phyloP scores from a whole-genome alignment of 1,284 basidiomycete species.

The Apiotrichum mycotoxinovorans region DNA sequence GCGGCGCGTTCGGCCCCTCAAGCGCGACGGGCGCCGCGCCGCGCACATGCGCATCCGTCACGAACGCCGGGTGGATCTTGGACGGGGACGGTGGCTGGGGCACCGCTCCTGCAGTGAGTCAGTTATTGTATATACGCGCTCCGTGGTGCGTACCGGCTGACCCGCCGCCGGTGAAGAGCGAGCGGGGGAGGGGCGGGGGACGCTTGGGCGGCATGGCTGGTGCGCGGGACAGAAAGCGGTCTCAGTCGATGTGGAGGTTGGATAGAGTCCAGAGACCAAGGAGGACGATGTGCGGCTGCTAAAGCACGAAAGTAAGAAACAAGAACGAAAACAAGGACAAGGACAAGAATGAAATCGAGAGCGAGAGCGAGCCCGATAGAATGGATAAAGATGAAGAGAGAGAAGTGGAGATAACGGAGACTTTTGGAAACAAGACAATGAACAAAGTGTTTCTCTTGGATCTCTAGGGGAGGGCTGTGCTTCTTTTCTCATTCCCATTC shows the following conservation, averaged over 20 bases:
- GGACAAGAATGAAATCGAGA: neutral
- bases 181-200: conserved; percentile 39
- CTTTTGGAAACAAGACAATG: no score
- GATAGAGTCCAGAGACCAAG: neutral
- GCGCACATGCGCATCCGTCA: conserved; percentile 42
- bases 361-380: neutral
- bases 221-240: neutral
- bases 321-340: neutral
- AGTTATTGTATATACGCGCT: no score
- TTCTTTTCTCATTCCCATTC: no score
- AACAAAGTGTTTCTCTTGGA: no score
- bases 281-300: neutral
- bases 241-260: neutral
- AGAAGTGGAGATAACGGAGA: no score
- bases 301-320: no score
- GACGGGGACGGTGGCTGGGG: conserved; percentile 36
- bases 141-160: conserved; percentile 36
- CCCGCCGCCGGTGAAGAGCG: conserved; percentile 35
- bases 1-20: neutral
- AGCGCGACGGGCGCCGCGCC: conserved; percentile 1
- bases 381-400: neutral
- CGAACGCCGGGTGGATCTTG: conserved; percentile 36
- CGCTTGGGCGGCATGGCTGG: conserved; percentile 38
- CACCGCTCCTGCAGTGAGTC: conserved; percentile 34
- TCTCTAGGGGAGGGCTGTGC: no score